Evolutionary conservation across 441 rosid species (phyloP), one percentile per base, ranked within the genome.

Genomic region (Euphorbia corollata): DNA sequence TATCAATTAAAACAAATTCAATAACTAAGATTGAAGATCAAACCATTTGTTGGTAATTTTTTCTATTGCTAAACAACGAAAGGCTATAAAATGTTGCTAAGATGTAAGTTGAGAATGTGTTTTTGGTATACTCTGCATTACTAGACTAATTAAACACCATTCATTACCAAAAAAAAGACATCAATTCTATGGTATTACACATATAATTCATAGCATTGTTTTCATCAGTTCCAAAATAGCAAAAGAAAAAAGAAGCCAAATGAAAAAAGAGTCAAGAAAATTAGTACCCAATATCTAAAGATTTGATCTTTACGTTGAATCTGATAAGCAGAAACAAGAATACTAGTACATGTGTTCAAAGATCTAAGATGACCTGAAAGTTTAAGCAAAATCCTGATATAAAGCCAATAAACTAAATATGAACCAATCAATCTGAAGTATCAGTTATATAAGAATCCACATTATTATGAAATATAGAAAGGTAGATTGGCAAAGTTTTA

Each of bases 341-440:
- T 22, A 55, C 58, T 15, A 27, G 1, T 32, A 24, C n/a, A 45
- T 27, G 12, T 9, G 45, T 34, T 5, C 48, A 65, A 23, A 72
- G 70, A 65, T 72, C 66, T 66, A 45, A 23, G 19, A 36, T n/a
- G 9, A 16, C n/a, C n/a, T n/a, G n/a, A n/a, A n/a, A 20, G 23
- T 4, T 22, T n/a, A 38, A 36, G 38, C 39, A 63, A 64, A 55
- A 62, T 19, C 55, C 15, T n/a, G 32, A 19, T 6, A 23, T 9
- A 63, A 55, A n/a, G 36, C 66, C 24, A 41, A 62, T 15, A 24
- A 5, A 20, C 53, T 8, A 18, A 27, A 11, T n/a, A 53, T 50
- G 39, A 53, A 18, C 55, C 27, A 20, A 7, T 5, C 13, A 1
- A 43, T 10, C n/a, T 10, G 41, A 53, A 54, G 27, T n/a, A n/a